Percentiles rank a stretch among this genome's conserved stretches.
Evolutionary conservation across 2,329 filamentous ascomycete genomes (phyloP).

Genomic region (Myriosclerotinia duriaeana): DNA sequence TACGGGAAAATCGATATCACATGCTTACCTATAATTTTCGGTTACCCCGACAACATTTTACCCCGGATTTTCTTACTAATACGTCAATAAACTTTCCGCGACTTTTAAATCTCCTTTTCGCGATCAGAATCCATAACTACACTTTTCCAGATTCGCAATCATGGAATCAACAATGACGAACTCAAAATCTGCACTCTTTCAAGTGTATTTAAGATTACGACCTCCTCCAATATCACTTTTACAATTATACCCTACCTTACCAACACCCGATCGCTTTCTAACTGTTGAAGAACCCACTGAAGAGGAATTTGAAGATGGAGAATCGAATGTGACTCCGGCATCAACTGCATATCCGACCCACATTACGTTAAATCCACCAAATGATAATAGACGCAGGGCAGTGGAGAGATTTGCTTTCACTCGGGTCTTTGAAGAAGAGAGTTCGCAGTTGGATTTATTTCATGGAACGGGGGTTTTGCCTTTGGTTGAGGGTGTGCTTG

Average conservation of each 20-base stretch:
- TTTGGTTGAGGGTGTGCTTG: constrained; percentile 79
- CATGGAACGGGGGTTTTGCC: constrained; percentile 72
- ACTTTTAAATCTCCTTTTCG: constrained; percentile 10
- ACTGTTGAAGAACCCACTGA: constrained; percentile 64
- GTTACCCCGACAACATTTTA: constrained; percentile 20
- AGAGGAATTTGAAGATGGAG: constrained; percentile 42
- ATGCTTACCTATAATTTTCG: neutral
- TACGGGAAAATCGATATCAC: neutral
- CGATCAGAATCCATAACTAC: neutral
- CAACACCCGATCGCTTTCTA: constrained; percentile 67
- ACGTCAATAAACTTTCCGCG: constrained; percentile 18
- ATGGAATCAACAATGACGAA: constrained; percentile 46
- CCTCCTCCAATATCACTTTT: constrained; percentile 53
- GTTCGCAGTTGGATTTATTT: constrained; percentile 84
- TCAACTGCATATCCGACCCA: constrained; percentile 57
- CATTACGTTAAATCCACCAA: constrained; percentile 76
- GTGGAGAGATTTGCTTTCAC: constrained; percentile 96
- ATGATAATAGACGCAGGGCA: constrained; percentile 78
- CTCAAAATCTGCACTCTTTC: constrained; percentile 65
- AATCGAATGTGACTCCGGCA: too few relatives aligned
- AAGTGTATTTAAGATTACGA: constrained; percentile 84
- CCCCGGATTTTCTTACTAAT: constrained; percentile 13
- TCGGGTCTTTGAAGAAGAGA: constrained; percentile 83
- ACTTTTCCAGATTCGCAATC: neutral
- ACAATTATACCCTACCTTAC: constrained; percentile 42